phyloP scores from a whole-genome alignment of 2,329 filamentous ascomycete species.

The Arthrobotrys musiformis region DNA sequence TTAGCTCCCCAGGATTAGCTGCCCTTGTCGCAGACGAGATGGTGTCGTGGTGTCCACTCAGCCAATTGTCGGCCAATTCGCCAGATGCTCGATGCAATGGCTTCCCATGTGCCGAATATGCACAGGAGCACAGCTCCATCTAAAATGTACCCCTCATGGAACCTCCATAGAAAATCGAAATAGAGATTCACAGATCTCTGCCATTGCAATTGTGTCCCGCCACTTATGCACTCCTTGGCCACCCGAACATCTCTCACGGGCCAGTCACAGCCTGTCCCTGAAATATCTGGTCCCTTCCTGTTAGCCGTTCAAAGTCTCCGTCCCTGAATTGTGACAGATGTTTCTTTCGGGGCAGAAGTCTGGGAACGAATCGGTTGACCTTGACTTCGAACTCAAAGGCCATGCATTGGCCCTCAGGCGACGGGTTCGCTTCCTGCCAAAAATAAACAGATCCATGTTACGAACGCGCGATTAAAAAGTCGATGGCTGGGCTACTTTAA shows the following conservation, averaged over 20 bases:
- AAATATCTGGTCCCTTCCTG: conserved; percentile 39
- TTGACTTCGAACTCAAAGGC: conserved; percentile 27
- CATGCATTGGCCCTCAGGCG: conserved; percentile 51
- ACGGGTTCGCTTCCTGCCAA: conserved; percentile 40
- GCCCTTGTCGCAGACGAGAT: conserved; percentile 49
- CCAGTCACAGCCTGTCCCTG: conserved; percentile 45
- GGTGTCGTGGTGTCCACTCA: conserved; percentile 55
- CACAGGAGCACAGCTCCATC: conserved; percentile 12
- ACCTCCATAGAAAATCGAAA: conserved; percentile 36
- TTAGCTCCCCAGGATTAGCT: conserved; percentile 54
- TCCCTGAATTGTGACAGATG: conserved; percentile 49
- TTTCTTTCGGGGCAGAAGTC: conserved; percentile 10
- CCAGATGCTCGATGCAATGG: conserved; percentile 35
- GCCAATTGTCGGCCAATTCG: conserved; percentile 55
- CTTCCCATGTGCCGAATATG: conserved; percentile 44
- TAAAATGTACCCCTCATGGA: conserved; percentile 26
- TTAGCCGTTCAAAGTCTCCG: conserved; percentile 31
- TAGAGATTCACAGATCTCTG: conserved; percentile 34
- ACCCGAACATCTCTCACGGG: conserved; percentile 13
- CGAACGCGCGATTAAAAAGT: conserved; percentile 53
- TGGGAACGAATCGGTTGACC: conserved; percentile 52
- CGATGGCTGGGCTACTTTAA: conserved; percentile 47
- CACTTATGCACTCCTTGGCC: conserved; percentile 2
- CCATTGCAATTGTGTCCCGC: conserved; percentile 23
- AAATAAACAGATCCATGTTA: conserved; percentile 51